Base-by-base conservation (phyloP, 306 rosid species). In the Lupinus albus region DNA sequence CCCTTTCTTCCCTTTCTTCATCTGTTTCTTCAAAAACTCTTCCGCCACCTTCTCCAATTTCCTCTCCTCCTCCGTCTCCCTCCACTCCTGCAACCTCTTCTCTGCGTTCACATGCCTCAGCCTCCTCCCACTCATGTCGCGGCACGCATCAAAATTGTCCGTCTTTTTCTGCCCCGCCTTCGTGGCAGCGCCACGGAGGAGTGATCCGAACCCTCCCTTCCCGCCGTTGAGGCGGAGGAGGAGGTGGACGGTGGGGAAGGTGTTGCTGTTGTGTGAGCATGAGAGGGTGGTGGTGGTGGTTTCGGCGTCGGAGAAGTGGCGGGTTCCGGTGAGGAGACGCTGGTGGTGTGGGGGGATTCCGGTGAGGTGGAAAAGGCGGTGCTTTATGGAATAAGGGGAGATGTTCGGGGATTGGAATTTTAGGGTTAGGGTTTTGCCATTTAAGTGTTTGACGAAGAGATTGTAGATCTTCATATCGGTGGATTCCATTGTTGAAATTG, bases 81-180 rank as follows among this genome's bases (percentile, higher is more conserved):
- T 84, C 99, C 99, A 94, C 69, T 94, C 99, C 68, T 94, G 95
- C 68, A 94, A 61, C 61, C 81, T 82, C 88, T 87, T 91, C 92
- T 94, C 99, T 0, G 97, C 97, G 66, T 94, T 94, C 33, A 94
- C 99, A 61, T 94, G 99, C 57, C 99, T 77, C 81, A 91, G 73
- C 82, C 99, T 78, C 46, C 97, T 77, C 1, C 99, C 99, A 15
- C 99, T 94, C 99, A 94, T 94, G 38, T 94, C 97, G 38, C 99
- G 79, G 66, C 99, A 94, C 0, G 97, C 99, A 12, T 94, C 99
- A 67, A 94, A 88, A 66, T 94, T 88, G 76, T 84, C 88, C 63
- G 99, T 94, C 80, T 94, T 91, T 84, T 91, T 94, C 89, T 90
- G 97, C 57, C 97, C 97, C 0, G 95, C 97, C 76, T 91, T 91